phyloP scores from a whole-genome alignment of 129 eudicot genomes.

The Chrysanthemum seticuspe region DNA sequence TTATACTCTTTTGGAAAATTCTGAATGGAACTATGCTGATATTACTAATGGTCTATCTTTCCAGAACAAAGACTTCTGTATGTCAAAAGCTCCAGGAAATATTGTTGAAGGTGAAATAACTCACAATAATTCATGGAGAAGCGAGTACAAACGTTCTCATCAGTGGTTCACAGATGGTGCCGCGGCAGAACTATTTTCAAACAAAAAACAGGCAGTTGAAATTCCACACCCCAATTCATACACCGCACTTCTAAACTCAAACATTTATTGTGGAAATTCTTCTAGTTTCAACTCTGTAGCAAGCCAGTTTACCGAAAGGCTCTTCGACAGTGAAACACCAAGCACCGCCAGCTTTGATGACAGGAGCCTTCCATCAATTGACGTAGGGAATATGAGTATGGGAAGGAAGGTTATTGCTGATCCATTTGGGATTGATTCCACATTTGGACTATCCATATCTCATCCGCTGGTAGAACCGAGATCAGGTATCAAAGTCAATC shows the following conservation, averaged over 20 bases:
- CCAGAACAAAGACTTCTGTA: slow-evolving; percentile 52
- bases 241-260: slow-evolving; percentile 49
- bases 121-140: slow-evolving; percentile 34
- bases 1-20: neutral
- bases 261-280: slow-evolving; percentile 42
- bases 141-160: slow-evolving; percentile 51
- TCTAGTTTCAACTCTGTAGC: slow-evolving; percentile 41
- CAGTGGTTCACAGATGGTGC: slow-evolving; percentile 59
- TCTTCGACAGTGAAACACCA: slow-evolving; percentile 41
- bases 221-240: slow-evolving; percentile 41
- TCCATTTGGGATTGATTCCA: slow-evolving; percentile 36
- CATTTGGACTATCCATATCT: slow-evolving; percentile 46
- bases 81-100: slow-evolving; percentile 42
- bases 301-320: slow-evolving; percentile 45
- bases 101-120: slow-evolving; percentile 38
- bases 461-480: slow-evolving; percentile 42
- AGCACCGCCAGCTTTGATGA: slow-evolving; percentile 37
- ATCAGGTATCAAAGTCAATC: slow-evolving; percentile 45
- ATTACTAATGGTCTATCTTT: slow-evolving; percentile 28
- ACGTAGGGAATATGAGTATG: neutral
- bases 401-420: slow-evolving; percentile 36
- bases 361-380: slow-evolving; percentile 2
- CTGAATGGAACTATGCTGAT: slow-evolving; percentile 16
- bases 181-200: slow-evolving; percentile 45
- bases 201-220: slow-evolving; percentile 57